These are phyloP conservation scores for Kodamaea derodonti DNA, from an alignment of 1,139 yeast genomes.

Conservation along the genomic window DNA sequence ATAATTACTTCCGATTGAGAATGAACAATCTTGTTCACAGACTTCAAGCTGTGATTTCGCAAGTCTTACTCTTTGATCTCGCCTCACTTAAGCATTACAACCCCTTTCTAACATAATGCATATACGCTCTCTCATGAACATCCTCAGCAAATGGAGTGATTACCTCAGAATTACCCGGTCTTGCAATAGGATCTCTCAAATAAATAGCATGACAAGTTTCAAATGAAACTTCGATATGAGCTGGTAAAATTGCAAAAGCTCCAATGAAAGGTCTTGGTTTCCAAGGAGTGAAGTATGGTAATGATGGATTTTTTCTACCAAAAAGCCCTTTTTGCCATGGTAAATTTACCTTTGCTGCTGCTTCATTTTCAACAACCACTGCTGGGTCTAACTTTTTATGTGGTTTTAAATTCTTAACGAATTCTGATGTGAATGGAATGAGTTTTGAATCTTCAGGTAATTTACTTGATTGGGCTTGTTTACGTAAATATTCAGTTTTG, in stretches of 20 bases:
- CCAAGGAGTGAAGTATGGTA: constrained; percentile 95
- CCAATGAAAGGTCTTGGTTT: constrained; percentile 89
- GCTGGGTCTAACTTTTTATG: constrained; percentile 51
- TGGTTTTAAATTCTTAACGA: constrained; percentile 50
- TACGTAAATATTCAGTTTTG: constrained; percentile 49
- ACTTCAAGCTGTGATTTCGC: too few species aligned
- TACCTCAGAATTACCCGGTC: constrained; percentile 96
- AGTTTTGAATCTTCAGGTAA: constrained; percentile 26
- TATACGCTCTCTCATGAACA: constrained; percentile 90
- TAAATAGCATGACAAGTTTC: constrained; percentile 93
- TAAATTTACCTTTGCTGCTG: constrained; percentile 45
- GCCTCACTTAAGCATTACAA: too few species aligned
- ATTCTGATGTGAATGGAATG: constrained; percentile 50
- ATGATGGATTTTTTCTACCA: constrained; percentile 74
- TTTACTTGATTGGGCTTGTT: constrained; percentile 23
- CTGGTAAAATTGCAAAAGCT: constrained; percentile 88
- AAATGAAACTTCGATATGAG: constrained; percentile 86
- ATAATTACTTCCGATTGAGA: too few species aligned
- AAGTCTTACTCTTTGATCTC: too few species aligned
- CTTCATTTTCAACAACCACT: constrained; percentile 53
- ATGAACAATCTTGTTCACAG: too few species aligned
- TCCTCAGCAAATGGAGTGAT: constrained; percentile 83
- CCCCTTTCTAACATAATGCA: constrained; percentile 86
- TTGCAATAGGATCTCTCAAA: constrained; percentile 92
- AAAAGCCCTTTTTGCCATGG: constrained; percentile 78